Conservation (phyloP, 2,329 filamentous ascomycete species). For the Aspergillus sp. region DNA sequence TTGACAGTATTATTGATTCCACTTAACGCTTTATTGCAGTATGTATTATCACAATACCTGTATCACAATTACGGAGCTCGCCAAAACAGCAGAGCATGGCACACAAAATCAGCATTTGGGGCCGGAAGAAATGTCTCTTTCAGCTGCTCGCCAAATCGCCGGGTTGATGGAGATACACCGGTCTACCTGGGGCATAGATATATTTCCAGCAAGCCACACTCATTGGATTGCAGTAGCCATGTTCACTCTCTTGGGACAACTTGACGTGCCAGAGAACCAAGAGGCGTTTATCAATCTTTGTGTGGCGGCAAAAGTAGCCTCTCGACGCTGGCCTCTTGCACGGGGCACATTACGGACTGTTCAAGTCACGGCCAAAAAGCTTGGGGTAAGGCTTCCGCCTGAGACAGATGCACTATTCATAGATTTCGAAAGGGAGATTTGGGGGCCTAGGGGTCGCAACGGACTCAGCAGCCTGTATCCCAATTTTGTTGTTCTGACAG, state of each 20-base stretch:
- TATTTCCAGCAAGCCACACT: constrained; percentile 26
- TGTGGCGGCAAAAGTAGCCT: constrained; percentile 15
- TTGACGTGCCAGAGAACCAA: constrained; percentile 15
- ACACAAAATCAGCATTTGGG: neutral
- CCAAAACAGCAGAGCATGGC: neutral
- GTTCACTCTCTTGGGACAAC: constrained; percentile 25
- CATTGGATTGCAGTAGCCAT: constrained; percentile 28
- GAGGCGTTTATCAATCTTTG: constrained; percentile 23
- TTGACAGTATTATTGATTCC: too few species aligned
- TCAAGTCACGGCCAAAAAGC: constrained; percentile 22
- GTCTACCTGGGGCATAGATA: constrained; percentile 27
- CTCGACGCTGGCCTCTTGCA: constrained; percentile 21
- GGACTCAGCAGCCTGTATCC: constrained; percentile 25
- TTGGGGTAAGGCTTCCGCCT: constrained; percentile 15
- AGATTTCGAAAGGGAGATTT: constrained; percentile 22
- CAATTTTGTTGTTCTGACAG: constrained; percentile 14
- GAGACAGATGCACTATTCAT: constrained; percentile 20
- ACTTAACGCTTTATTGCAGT: neutral
- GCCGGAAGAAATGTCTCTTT: constrained; percentile 15
- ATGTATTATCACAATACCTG: neutral
- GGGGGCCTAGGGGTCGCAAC: constrained; percentile 18
- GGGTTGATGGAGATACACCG: constrained; percentile 23
- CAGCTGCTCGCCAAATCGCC: constrained; percentile 24
- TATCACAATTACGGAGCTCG: neutral
- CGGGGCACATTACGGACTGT: constrained; percentile 27